A percentile compares a stretch with the other conserved stretches of the same genome.
Evolutionary conservation across 257 asterid genomes (phyloP).

Genomic region (Cordia subcordata): DNA sequence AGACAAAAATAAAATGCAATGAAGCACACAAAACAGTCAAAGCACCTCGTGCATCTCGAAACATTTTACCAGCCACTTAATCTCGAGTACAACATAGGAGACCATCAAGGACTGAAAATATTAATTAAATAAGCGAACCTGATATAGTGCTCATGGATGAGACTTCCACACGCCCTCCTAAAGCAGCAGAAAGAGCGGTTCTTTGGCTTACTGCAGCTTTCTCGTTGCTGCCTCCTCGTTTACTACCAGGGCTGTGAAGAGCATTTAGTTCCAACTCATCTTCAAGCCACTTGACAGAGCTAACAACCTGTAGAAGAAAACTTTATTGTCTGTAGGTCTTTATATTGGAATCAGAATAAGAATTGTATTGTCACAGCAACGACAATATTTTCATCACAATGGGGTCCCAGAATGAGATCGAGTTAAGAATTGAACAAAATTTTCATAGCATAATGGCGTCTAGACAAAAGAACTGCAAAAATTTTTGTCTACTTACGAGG

Average conservation of each 20-base stretch:
- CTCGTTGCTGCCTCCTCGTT: constrained; percentile 88
- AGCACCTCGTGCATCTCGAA: constrained; percentile 3
- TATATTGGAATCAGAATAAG: neutral
- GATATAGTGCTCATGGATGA: constrained; percentile 87
- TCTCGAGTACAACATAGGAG: neutral
- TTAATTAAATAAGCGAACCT: constrained; percentile 35
- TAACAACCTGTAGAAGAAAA: constrained; percentile 68
- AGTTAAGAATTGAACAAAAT: neutral
- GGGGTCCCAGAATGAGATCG: constrained; percentile 4
- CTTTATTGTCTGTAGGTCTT: neutral
- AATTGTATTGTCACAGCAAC: neutral
- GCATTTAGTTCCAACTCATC: constrained; percentile 99
- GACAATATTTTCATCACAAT: too few species aligned
- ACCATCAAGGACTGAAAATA: neutral
- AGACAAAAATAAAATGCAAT: constrained; percentile 21
- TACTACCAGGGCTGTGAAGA: constrained; percentile 97
- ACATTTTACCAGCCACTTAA: constrained; percentile 1
- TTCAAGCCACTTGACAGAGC: constrained; percentile 99
- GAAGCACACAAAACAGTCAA: constrained; percentile 3
- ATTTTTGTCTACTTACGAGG: constrained; percentile 57
- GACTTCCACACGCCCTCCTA: constrained; percentile 94
- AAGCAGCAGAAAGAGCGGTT: constrained; percentile 92
- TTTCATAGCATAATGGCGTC: neutral
- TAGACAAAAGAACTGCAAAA: neutral
- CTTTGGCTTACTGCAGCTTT: constrained; percentile 93